Conservation (phyloP, 306 rosid genomes). For the Dryas alaskensis region DNA sequence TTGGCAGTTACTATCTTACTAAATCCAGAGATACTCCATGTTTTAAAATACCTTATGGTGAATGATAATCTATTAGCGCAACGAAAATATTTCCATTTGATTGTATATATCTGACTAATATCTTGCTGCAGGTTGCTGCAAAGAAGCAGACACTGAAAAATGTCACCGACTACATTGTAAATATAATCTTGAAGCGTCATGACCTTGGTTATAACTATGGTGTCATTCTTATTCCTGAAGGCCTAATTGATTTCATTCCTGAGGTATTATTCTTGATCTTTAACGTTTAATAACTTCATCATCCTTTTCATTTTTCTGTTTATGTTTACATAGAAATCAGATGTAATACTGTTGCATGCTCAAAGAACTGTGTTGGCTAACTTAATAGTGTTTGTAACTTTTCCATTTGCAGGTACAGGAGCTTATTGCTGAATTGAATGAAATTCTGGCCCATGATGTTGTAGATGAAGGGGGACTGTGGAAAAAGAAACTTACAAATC, state of each 20-base stretch:
- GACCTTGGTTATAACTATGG: constrained; percentile 79
- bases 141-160: constrained; percentile 90
- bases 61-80: background rate
- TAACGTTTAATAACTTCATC: constrained; percentile 5
- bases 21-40: background rate
- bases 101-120: constrained; percentile 22
- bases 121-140: constrained; percentile 77
- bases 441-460: constrained; percentile 72
- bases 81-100: background rate
- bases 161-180: constrained; percentile 92
- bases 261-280: constrained; percentile 61
- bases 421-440: constrained; percentile 92
- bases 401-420: constrained; percentile 74
- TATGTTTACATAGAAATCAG: background rate
- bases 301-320: constrained; percentile 3
- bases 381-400: constrained; percentile 22
- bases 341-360: background rate
- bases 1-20: too few species aligned
- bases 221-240: constrained; percentile 97
- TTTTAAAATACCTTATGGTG: background rate
- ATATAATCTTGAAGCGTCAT: constrained; percentile 73
- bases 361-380: constrained; percentile 4
- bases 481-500: constrained; percentile 85
- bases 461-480: constrained; percentile 88
- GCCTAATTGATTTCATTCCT: constrained; percentile 97